Percentiles rank a stretch among this genome's conserved stretches.
These are phyloP conservation scores for Neurospora africana DNA, from an alignment of 495 filamentous ascomycete species.

Conservation along the genomic window DNA sequence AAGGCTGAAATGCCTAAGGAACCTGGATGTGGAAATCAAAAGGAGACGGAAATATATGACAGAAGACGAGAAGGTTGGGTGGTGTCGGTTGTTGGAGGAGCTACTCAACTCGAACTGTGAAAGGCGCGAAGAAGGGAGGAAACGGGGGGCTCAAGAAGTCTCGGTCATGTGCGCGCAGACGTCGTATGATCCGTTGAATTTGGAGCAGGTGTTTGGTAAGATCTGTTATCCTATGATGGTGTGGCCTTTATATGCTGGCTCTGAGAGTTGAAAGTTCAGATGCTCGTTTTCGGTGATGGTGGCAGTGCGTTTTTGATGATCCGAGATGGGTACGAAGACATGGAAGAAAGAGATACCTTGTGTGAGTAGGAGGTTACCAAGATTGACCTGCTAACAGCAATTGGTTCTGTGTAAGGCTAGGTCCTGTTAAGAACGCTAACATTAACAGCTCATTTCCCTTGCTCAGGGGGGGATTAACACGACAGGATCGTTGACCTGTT, in stretches of 20 bases:
- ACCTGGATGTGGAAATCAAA: slow-evolving; percentile 10
- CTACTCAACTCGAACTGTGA: not conserved
- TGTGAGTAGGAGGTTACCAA: not conserved
- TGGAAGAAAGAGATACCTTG: not conserved
- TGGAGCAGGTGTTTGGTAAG: not conserved
- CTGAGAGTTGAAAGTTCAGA: not conserved
- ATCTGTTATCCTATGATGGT: not conserved
- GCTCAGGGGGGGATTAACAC: not conserved
- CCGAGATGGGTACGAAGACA: not conserved
- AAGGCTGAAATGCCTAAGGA: slow-evolving; percentile 4
- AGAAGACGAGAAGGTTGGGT: slow-evolving; percentile 1
- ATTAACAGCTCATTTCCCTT: not conserved
- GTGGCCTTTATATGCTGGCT: not conserved
- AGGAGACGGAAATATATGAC: not conserved
- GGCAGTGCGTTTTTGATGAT: not conserved
- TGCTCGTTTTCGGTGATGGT: not conserved
- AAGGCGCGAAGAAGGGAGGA: not conserved
- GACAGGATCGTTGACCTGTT: not conserved
- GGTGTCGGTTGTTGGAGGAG: slow-evolving; percentile 1
- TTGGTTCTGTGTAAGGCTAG: not conserved
- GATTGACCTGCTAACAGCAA: not conserved
- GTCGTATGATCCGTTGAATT: not conserved
- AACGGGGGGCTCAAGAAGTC: not conserved
- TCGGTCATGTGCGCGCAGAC: not conserved
- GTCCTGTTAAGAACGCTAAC: not conserved